These are phyloP conservation scores for Mycena alexandri DNA, from an alignment of 768 basidiomycete species.

Conservation along the genomic window DNA sequence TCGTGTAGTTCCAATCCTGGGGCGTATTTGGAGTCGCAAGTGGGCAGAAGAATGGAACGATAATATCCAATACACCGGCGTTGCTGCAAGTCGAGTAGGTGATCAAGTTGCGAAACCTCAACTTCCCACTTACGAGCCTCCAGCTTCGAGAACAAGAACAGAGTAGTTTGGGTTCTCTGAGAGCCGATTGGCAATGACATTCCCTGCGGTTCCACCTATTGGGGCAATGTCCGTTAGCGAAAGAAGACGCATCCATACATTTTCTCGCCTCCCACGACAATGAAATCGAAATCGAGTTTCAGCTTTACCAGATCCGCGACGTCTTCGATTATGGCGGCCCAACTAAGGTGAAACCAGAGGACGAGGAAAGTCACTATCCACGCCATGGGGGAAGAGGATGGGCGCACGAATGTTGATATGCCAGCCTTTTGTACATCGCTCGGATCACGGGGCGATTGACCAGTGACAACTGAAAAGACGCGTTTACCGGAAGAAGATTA, in stretches of 20 bases:
- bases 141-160: background rate
- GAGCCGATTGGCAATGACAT: background rate
- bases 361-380: too few relatives aligned
- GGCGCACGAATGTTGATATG: too few relatives aligned
- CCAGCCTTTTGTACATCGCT: too few relatives aligned
- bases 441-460: too few relatives aligned
- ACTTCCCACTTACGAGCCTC: background rate
- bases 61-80: background rate
- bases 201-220: background rate
- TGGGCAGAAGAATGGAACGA: background rate
- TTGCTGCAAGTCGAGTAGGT: background rate
- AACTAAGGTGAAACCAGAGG: too few relatives aligned
- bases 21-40: background rate
- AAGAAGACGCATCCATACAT: too few relatives aligned
- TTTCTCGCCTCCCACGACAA: background rate
- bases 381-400: too few relatives aligned
- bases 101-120: background rate
- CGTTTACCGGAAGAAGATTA: too few relatives aligned
- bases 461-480: too few relatives aligned
- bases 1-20: constrained; percentile 1
- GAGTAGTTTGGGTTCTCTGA: background rate
- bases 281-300: background rate
- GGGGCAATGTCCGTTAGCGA: too few relatives aligned
- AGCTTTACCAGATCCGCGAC: background rate
- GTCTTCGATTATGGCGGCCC: background rate